These are phyloP conservation scores for Mimosa pudica DNA, from an alignment of 306 rosid species.

Conservation along the genomic window DNA sequence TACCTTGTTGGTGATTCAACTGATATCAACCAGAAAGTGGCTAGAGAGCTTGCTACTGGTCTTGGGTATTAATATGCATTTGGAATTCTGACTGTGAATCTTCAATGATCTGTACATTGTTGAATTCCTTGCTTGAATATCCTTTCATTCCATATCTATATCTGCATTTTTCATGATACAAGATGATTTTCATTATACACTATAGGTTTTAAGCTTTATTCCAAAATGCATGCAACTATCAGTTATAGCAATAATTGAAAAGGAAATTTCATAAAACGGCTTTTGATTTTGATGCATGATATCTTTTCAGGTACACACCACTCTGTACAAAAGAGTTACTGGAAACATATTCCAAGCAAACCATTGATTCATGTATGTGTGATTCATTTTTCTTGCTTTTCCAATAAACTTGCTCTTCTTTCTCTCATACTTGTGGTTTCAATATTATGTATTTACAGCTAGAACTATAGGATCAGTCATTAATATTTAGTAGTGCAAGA, in stretches of 20 bases:
- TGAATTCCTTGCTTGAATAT: background rate
- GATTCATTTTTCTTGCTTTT: conserved; percentile 15
- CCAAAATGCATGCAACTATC: conserved; percentile 8
- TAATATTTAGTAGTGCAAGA: background rate
- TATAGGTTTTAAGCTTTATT: conserved; percentile 12
- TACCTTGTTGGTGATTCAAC: conserved; percentile 83
- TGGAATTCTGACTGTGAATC: conserved; percentile 28
- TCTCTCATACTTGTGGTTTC: background rate
- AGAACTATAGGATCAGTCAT: conserved; percentile 23
- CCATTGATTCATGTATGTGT: conserved; percentile 81
- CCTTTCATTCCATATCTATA: conserved; percentile 1
- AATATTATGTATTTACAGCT: background rate
- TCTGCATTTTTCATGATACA: background rate
- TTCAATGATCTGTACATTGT: background rate
- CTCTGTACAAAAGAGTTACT: conserved; percentile 75
- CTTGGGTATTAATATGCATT: conserved; percentile 56
- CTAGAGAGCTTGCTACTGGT: conserved; percentile 86
- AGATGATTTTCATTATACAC: background rate
- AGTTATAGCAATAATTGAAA: conserved; percentile 6
- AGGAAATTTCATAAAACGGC: background rate
- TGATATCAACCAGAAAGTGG: conserved; percentile 82
- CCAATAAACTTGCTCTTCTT: conserved; percentile 23
- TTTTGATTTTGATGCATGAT: conserved; percentile 33
- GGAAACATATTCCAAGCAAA: conserved; percentile 72
- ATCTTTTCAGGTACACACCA: conserved; percentile 76